Base-by-base conservation (phyloP, 2,329 filamentous ascomycete genomes). In the Colletotrichum tabaci region DNA sequence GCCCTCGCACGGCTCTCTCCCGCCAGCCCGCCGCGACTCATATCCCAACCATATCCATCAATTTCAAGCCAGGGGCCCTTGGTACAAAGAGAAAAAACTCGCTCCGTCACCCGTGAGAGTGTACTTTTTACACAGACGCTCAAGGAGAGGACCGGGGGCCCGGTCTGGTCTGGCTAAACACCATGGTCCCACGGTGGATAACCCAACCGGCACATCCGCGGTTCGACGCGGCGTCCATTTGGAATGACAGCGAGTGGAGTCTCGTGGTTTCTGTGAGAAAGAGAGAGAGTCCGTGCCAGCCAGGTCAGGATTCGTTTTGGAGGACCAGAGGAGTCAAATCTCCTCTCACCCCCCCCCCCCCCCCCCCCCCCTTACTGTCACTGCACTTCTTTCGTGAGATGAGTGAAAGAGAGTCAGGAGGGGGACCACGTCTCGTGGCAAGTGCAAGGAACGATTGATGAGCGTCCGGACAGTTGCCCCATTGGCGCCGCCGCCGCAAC, bases 121-220 rank as follows among this genome's bases (percentile, higher is more conserved):
- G 46, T 61, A 56, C 62, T 26, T 46, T 58, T 40, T 52, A 60
- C 56, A 30, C 56, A 60, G 46, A 57, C 38, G 44, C 50, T 61
- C 35, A 26, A 56, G 52, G 23, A 53, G 13, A 21, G 30, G 38
- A 40, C 60, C 47, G 38, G 60, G 60, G 46, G n/a, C 60, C 60
- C 21, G 60, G 60, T 9, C 21, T 50, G 46, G 47, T 26, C 46
- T 50, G 42, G 46, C 30, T 10, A 38, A 50, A 50, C 42, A 49
- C 15, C 44, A 35, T 47, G 49, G 47, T 42, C 49, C 38, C 21
- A 21, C 40, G 23, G 40, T 23, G 55, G 46, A 26, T 44, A n/a
- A 62, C 56, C 53, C 69, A 71, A 69, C 69, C 69, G 69, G 69
- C 69, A 72, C 65, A 72, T 72, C 69, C 69, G 65, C 69, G 69